Evolutionary conservation across 2,329 filamentous ascomycete species (phyloP).

Genomic region (Cladophialophora psammophila): DNA sequence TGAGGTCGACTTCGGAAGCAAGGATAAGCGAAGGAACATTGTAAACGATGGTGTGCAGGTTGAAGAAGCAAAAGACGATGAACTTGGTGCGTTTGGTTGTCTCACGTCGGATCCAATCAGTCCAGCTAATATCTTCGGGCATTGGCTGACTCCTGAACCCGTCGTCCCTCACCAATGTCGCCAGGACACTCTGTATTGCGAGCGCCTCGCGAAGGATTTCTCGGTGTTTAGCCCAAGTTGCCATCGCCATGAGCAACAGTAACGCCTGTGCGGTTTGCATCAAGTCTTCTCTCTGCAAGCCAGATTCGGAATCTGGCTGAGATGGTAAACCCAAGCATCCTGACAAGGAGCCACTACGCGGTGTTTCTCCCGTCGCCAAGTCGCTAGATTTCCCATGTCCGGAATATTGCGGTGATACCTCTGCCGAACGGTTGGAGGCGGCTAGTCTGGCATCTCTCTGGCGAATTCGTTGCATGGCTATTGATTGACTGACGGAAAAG

Average conservation of each 20-base stretch:
- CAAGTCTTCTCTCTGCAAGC: conserved; percentile 31
- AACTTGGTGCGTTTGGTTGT: conserved; percentile 47
- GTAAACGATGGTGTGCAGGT: conserved; percentile 50
- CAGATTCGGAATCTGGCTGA: conserved; percentile 28
- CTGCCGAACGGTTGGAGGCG: conserved; percentile 36
- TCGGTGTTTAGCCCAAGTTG: conserved; percentile 42
- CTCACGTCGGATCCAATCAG: conserved; percentile 49
- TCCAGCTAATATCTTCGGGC: conserved; percentile 41
- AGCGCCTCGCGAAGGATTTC: conserved; percentile 41
- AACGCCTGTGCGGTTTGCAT: conserved; percentile 40
- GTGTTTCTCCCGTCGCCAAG: conserved; percentile 25
- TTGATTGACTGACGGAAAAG: conserved; percentile 37
- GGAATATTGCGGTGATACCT: conserved; percentile 35
- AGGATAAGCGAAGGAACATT: conserved; percentile 49
- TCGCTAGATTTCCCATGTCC: conserved; percentile 19
- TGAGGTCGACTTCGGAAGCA: conserved; percentile 48
- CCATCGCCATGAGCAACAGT: conserved; percentile 41
- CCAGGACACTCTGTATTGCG: conserved; percentile 41
- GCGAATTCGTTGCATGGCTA: conserved; percentile 39
- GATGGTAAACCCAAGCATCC: conserved; percentile 34
- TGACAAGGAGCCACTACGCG: conserved; percentile 31
- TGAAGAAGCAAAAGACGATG: conserved; percentile 50
- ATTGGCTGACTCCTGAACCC: conserved; percentile 34
- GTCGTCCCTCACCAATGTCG: conserved; percentile 40
- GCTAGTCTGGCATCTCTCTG: conserved; percentile 36